Evolutionary conservation across 1,284 basidiomycete species (phyloP).

Genomic region (Microbotryomycetes sp.): DNA sequence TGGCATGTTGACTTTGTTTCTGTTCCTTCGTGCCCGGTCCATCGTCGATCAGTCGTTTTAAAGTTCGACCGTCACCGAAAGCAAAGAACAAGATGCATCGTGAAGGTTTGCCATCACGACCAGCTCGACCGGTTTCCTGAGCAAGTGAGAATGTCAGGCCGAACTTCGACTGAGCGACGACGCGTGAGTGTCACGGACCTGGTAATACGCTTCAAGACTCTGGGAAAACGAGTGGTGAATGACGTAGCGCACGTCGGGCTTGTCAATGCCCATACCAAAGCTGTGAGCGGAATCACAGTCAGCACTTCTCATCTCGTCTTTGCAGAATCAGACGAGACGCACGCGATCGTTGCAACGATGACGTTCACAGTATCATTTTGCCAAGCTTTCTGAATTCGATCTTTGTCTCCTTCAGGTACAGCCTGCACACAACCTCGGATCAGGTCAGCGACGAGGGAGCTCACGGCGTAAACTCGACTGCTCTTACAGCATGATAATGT

Average conservation of each 20-base stretch:
- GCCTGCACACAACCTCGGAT: constrained; percentile 32
- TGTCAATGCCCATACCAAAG: constrained; percentile 98
- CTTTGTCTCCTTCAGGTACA: constrained; percentile 60
- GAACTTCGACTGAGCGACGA: not conserved
- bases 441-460: not conserved
- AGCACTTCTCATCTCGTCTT: constrained; percentile 10
- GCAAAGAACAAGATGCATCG: constrained; percentile 60
- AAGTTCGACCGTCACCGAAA: constrained; percentile 50
- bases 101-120: constrained; percentile 63
- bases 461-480: not conserved
- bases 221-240: constrained; percentile 66
- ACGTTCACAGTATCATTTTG: constrained; percentile 64
- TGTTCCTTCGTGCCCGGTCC: constrained; percentile 50
- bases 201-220: constrained; percentile 55
- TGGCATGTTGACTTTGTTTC: constrained; percentile 54
- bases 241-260: constrained; percentile 71
- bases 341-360: constrained; percentile 76
- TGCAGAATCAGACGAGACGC: constrained; percentile 26
- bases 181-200: no score
- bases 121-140: constrained; percentile 75
- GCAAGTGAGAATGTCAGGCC: constrained; percentile 38
- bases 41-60: constrained; percentile 53
- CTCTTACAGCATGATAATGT: constrained; percentile 72
- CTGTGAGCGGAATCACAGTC: constrained; percentile 15
- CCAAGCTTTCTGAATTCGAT: constrained; percentile 65